phyloP scores from a whole-genome alignment of 2,329 filamentous ascomycete species.

The Nannizzia gypsea region DNA sequence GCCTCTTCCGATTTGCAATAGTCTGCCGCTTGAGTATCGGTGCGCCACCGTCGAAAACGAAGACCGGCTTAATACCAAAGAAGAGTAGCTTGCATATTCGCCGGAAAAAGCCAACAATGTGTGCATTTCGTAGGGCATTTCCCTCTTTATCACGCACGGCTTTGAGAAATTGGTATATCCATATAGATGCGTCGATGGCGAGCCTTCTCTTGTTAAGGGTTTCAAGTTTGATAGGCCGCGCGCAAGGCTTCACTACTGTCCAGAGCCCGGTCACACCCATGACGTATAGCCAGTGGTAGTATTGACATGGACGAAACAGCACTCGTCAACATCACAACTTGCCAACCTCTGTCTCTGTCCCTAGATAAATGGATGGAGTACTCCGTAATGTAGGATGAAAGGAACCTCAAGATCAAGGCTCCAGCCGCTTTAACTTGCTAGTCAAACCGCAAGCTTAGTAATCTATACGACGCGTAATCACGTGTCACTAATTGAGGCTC shows the following conservation, averaged over 20 bases:
- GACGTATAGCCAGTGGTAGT: background rate
- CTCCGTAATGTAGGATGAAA: background rate
- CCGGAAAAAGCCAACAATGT: constrained; percentile 95
- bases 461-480: background rate
- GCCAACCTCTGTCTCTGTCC: background rate
- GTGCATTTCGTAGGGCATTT: constrained; percentile 88
- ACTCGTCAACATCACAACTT: background rate
- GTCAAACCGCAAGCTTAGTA: background rate
- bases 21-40: constrained; percentile 85
- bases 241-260: constrained; percentile 90
- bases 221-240: constrained; percentile 88
- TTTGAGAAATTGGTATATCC: constrained; percentile 99
- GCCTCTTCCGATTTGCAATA: constrained; percentile 62
- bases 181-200: constrained; percentile 95
- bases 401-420: background rate
- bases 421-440: background rate
- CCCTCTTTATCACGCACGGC: constrained; percentile 97
- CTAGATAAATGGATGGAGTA: background rate
- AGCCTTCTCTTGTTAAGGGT: constrained; percentile 93
- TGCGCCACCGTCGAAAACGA: constrained; percentile 94
- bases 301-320: background rate
- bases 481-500: background rate
- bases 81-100: constrained; percentile 96
- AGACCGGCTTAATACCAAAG: constrained; percentile 91
- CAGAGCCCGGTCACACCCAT: constrained; percentile 99